A percentile compares a stretch with the other conserved stretches of the same genome.
Conservation (phyloP, 345 rosid genomes). For the Punica granatum region DNA sequence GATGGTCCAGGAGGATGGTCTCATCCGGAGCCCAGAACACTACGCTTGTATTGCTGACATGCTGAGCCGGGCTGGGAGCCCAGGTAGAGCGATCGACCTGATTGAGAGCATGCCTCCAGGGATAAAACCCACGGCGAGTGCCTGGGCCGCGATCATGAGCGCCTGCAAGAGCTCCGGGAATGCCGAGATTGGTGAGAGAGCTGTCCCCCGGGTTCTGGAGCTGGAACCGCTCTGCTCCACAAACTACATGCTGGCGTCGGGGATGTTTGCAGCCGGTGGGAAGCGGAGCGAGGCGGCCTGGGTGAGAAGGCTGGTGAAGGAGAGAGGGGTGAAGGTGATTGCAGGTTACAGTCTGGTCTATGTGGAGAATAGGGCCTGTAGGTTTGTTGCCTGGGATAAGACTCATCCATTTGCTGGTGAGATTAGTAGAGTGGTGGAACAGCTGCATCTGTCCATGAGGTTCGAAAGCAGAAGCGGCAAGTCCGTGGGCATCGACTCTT, state of each 20-base stretch:
- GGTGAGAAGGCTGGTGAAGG: constrained; percentile 49
- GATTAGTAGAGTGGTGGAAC: constrained; percentile 17
- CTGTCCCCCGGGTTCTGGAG: constrained; percentile 37
- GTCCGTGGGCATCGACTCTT: background rate
- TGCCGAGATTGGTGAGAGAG: constrained; percentile 27
- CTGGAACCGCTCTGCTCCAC: constrained; percentile 47
- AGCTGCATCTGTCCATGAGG: constrained; percentile 30
- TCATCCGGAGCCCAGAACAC: constrained; percentile 41
- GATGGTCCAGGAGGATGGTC: constrained; percentile 32
- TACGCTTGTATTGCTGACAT: constrained; percentile 64
- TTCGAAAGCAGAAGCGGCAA: background rate
- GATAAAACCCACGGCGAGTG: constrained; percentile 33
- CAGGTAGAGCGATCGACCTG: constrained; percentile 38
- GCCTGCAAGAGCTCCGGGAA: constrained; percentile 44
- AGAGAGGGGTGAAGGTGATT: constrained; percentile 31
- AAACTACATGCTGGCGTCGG: constrained; percentile 54
- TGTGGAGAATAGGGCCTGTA: constrained; percentile 21
- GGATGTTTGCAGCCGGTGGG: constrained; percentile 41
- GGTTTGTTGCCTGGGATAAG: constrained; percentile 49
- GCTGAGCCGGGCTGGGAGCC: constrained; percentile 62
- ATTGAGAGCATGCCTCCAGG: constrained; percentile 36
- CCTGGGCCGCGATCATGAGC: constrained; percentile 64
- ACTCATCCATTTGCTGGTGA: constrained; percentile 20
- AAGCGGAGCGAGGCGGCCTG: constrained; percentile 40
- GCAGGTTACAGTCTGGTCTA: constrained; percentile 57